These are phyloP conservation scores for Penicillium digitatum DNA, from an alignment of 2,329 filamentous ascomycete species.

Conservation along the genomic window DNA sequence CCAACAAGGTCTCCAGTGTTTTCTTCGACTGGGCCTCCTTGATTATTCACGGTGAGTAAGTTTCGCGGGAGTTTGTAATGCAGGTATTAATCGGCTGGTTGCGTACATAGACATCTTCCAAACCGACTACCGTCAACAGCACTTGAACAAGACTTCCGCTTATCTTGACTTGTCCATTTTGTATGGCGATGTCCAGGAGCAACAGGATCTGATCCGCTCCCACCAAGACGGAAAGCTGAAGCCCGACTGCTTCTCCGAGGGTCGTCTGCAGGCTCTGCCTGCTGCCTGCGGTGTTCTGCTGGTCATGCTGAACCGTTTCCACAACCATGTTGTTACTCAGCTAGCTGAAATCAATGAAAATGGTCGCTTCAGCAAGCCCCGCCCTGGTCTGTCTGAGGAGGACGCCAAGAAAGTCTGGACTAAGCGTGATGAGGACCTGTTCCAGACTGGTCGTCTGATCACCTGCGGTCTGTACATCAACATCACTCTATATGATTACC, in stretches of 20 bases:
- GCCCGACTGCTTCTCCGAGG: slow-evolving; percentile 67
- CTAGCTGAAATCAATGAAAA: slow-evolving; percentile 82
- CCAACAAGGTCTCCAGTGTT: slow-evolving; percentile 68
- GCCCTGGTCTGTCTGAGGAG: slow-evolving; percentile 49
- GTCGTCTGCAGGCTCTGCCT: slow-evolving; percentile 65
- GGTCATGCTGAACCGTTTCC: slow-evolving; percentile 71
- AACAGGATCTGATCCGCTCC: slow-evolving; percentile 53
- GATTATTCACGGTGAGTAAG: slow-evolving; percentile 61
- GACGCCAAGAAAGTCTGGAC: slow-evolving; percentile 52
- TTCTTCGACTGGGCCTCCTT: slow-evolving; percentile 71
- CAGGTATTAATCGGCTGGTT: not conserved
- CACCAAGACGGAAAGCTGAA: slow-evolving; percentile 70
- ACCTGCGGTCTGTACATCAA: slow-evolving; percentile 74
- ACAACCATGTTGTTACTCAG: slow-evolving; percentile 79
- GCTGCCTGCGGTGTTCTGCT: slow-evolving; percentile 67
- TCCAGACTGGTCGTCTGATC: slow-evolving; percentile 71
- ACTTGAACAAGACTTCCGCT: slow-evolving; percentile 62
- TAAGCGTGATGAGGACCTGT: slow-evolving; percentile 72
- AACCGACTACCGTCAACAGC: slow-evolving; percentile 60
- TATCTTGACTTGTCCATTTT: slow-evolving; percentile 69
- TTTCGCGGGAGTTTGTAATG: not conserved
- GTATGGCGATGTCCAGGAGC: slow-evolving; percentile 59
- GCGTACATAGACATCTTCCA: slow-evolving; percentile 60
- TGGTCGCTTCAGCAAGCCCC: slow-evolving; percentile 68
- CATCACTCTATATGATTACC: slow-evolving; percentile 72